A percentile compares a stretch with the other conserved stretches of the same genome.
These are phyloP conservation scores for Articulospora tetracladia DNA, from an alignment of 495 filamentous ascomycete genomes.

Conservation along the genomic window DNA sequence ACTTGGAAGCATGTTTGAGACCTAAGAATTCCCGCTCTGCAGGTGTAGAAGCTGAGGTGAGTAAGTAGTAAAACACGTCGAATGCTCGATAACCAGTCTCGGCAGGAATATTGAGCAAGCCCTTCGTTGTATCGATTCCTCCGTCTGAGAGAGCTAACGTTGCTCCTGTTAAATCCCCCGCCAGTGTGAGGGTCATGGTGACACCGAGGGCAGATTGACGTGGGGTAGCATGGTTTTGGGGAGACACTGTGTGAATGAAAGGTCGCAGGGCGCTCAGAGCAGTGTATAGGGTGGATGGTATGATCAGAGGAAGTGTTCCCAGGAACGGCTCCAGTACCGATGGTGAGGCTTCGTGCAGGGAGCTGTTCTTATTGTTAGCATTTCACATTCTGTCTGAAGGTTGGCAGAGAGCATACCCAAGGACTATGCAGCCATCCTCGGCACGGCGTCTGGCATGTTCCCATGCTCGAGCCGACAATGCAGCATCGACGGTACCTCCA, in stretches of 20 bases:
- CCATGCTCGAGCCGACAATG: conserved; percentile 82
- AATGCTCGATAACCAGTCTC: conserved; percentile 89
- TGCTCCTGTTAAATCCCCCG: conserved; percentile 72
- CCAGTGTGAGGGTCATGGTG: conserved; percentile 74
- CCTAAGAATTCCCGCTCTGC: conserved; percentile 91
- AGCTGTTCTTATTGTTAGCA: conserved; percentile 46
- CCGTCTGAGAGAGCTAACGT: conserved; percentile 77
- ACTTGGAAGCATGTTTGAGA: conserved; percentile 72
- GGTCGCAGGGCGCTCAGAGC: conserved; percentile 76
- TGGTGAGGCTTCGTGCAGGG: conserved; percentile 83
- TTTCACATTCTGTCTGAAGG: background rate
- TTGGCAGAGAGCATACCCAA: conserved; percentile 57
- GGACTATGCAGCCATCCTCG: conserved; percentile 89
- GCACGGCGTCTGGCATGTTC: conserved; percentile 93
- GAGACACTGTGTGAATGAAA: conserved; percentile 82
- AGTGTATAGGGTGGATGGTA: conserved; percentile 69
- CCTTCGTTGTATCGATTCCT: conserved; percentile 79
- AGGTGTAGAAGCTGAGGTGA: conserved; percentile 83
- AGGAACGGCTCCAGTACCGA: conserved; percentile 81
- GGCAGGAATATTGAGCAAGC: conserved; percentile 75
- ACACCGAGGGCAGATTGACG: conserved; percentile 78
- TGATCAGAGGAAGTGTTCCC: conserved; percentile 68
- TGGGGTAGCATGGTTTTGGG: conserved; percentile 81
- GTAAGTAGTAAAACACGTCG: conserved; percentile 95
- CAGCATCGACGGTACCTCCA: conserved; percentile 76